Conservation (phyloP, 1,139 yeast genomes). For the Magnusiomyces tetraspermus region DNA sequence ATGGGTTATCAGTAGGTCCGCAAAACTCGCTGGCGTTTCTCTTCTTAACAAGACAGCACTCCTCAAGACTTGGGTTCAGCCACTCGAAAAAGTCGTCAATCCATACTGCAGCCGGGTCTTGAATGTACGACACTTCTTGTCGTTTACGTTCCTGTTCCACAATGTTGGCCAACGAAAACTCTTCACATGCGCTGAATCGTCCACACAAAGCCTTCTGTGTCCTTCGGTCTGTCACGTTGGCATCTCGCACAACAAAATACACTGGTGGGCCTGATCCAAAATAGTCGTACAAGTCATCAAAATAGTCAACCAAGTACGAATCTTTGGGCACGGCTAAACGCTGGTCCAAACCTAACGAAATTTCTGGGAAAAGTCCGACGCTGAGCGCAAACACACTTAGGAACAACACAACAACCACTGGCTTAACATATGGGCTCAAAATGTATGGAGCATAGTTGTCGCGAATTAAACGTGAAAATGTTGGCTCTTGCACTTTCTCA, state of each 20-base stretch:
- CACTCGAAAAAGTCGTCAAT: constrained; percentile 81
- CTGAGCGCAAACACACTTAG: constrained; percentile 58
- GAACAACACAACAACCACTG: constrained; percentile 46
- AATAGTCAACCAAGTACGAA: constrained; percentile 73
- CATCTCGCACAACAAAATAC: constrained; percentile 63
- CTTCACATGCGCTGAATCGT: constrained; percentile 72
- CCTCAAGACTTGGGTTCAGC: constrained; percentile 77
- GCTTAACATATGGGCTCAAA: constrained; percentile 40
- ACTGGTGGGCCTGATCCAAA: constrained; percentile 88
- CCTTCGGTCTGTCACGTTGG: constrained; percentile 50
- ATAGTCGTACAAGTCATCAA: constrained; percentile 61
- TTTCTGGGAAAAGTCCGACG: constrained; percentile 54
- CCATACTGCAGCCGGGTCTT: constrained; percentile 86
- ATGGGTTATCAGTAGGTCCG: constrained; percentile 55
- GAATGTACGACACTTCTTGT: constrained; percentile 51
- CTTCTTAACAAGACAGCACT: constrained; percentile 56
- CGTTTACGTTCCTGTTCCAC: constrained; percentile 78
- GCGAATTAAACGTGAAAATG: constrained; percentile 37
- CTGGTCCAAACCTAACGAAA: constrained; percentile 79
- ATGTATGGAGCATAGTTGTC: constrained; percentile 50
- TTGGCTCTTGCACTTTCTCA: constrained; percentile 23
- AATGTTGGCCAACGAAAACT: constrained; percentile 70
- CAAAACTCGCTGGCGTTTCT: constrained; percentile 44
- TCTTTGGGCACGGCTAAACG: constrained; percentile 75
- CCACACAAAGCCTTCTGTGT: constrained; percentile 78